These are phyloP conservation scores for Pythium phragmitis DNA, from an alignment of 352 stramenopile species.

Conservation along the genomic window DNA sequence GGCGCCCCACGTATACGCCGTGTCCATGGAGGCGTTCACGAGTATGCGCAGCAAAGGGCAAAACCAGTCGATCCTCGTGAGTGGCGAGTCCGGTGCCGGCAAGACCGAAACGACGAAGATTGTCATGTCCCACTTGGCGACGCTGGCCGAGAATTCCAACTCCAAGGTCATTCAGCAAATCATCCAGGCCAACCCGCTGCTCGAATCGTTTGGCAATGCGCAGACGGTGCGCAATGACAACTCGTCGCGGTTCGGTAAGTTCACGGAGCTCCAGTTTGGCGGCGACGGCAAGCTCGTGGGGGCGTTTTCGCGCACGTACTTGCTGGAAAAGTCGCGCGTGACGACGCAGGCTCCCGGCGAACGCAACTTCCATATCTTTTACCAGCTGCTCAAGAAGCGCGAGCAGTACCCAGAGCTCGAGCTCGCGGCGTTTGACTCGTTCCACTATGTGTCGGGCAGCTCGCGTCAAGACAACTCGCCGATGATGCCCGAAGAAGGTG, in stretches of 20 bases:
- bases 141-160: slow-evolving; percentile 74
- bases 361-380: slow-evolving; percentile 95
- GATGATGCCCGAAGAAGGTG: slow-evolving; percentile 58
- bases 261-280: slow-evolving; percentile 84
- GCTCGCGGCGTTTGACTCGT: slow-evolving; percentile 40
- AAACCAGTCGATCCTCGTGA: slow-evolving; percentile 96
- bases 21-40: slow-evolving; percentile 86
- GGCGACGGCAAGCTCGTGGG: slow-evolving; percentile 73
- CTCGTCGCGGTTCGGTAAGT: slow-evolving; percentile 84
- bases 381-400: slow-evolving; percentile 82
- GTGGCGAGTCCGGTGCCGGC: slow-evolving; percentile 93
- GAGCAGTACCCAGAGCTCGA: slow-evolving; percentile 60
- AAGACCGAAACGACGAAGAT: slow-evolving; percentile 98
- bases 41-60: slow-evolving; percentile 69
- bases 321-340: slow-evolving; percentile 92
- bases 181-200: slow-evolving; percentile 89
- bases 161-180: slow-evolving; percentile 94
- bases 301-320: slow-evolving; percentile 84
- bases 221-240: slow-evolving; percentile 89
- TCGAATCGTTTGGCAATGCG: slow-evolving; percentile 87
- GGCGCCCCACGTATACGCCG: slow-evolving; percentile 80
- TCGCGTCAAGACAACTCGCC: slow-evolving; percentile 27
- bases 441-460: slow-evolving; percentile 65
- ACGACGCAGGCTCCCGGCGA: slow-evolving; percentile 81
- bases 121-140: slow-evolving; percentile 92